Percentiles rank a stretch among this genome's conserved stretches.
Evolutionary conservation across 2,329 filamentous ascomycete genomes (phyloP).

Genomic region (Colletotrichum camelliae): DNA sequence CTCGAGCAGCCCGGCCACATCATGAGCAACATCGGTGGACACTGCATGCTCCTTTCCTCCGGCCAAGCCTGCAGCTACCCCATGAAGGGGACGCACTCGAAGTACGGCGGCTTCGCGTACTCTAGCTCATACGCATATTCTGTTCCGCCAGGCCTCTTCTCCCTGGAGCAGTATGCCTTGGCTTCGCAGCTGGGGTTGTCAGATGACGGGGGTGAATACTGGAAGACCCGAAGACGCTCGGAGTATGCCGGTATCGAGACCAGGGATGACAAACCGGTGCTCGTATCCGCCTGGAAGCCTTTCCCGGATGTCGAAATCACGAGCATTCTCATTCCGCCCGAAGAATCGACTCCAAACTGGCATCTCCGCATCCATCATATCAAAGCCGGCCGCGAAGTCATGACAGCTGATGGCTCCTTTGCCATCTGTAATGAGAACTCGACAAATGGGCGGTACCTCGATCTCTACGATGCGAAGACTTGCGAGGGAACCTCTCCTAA

Average conservation of each 20-base stretch:
- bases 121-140: slow-evolving; percentile 79
- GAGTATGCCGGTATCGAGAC: slow-evolving; percentile 67
- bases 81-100: slow-evolving; percentile 81
- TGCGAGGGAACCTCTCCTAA: slow-evolving; percentile 58
- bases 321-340: slow-evolving; percentile 70
- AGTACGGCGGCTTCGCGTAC: slow-evolving; percentile 82
- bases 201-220: slow-evolving; percentile 78
- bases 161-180: slow-evolving; percentile 77
- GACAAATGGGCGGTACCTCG: slow-evolving; percentile 54
- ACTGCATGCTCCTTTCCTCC: slow-evolving; percentile 76
- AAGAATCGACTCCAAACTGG: slow-evolving; percentile 67
- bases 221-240: slow-evolving; percentile 77
- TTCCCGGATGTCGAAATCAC: slow-evolving; percentile 71
- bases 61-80: slow-evolving; percentile 85
- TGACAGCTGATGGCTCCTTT: slow-evolving; percentile 78
- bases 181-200: slow-evolving; percentile 79
- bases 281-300: slow-evolving; percentile 74
- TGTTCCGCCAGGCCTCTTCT: slow-evolving; percentile 77
- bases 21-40: slow-evolving; percentile 71
- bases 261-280: slow-evolving; percentile 58
- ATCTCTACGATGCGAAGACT: slow-evolving; percentile 44
- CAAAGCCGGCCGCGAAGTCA: slow-evolving; percentile 63
- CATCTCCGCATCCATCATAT: slow-evolving; percentile 71
- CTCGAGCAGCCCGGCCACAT: slow-evolving; percentile 77
- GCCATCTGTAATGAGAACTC: slow-evolving; percentile 65